Evolutionary conservation across 805 yeast genomes (phyloP), one percentile per base, ranked within the genome.

Genomic region (Cyberlindnera mississippiensis): DNA sequence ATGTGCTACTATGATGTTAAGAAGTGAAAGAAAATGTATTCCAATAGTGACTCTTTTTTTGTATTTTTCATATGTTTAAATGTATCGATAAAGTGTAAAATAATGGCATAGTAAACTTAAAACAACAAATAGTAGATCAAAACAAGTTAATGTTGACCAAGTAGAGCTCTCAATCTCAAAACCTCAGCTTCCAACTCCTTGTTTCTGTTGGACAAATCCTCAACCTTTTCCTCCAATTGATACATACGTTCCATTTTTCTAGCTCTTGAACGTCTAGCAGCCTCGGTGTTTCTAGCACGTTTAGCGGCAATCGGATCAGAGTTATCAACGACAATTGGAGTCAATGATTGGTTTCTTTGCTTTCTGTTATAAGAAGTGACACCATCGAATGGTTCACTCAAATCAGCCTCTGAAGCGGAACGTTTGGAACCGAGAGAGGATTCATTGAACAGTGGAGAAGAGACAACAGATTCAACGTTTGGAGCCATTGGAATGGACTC

Each of bases 211-310:
- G 82, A 51, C 49, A 90, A 69, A 26, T 63, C 73, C 51, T 81
- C 87, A 40, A 89, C 93, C 62, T 78, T 80, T 18, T 65, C 77
- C 66, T 90, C 97, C 61, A 90, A 70, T 61, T 86, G 91, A 46
- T 66, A 56, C 87, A 90, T 85, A 63, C 95, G 78, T 62, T 85
- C 85, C 81, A 85, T 80, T 66, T 90, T 88, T 63, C 96, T 80
- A 18, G 96, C 96, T 58, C 97, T 75, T 20, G 96, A 88, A 60
- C 96, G 78, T 64, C 97, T 80, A 7, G 97, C 97, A 52, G 98
- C 97, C 61, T 89, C 96, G 37, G 81, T 91, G 75, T 93, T 91
- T 66, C 91, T 82, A 8, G 98, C 98, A 62, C 98, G 82, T 70
- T 91, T 91, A 56, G 85, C 63, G 35, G 87, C 77, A 43, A 74